Conservation (phyloP, 306 rosid species). For the Ormosia emarginata region DNA sequence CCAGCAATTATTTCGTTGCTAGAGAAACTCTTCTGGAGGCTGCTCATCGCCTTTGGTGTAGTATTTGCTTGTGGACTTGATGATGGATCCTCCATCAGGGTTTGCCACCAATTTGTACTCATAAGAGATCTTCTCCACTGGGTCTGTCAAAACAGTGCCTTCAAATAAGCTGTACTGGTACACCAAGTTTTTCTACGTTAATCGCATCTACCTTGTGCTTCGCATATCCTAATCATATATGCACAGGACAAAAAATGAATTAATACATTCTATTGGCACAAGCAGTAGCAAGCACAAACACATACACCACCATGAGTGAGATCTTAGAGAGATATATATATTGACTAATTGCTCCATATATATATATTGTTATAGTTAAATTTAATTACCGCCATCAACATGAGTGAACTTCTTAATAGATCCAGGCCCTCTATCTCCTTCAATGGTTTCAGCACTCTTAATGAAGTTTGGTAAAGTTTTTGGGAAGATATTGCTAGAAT, state of each 20-base stretch:
- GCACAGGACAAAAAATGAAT: neutral
- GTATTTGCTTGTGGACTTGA: conserved; percentile 37
- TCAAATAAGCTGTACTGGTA: conserved; percentile 44
- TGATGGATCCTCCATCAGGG: conserved; percentile 36
- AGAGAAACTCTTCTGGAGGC: conserved; percentile 20
- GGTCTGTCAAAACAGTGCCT: conserved; percentile 33
- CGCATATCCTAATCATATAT: conserved; percentile 12
- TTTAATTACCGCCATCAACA: neutral
- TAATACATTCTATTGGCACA: neutral
- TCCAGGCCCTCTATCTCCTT: conserved; percentile 55
- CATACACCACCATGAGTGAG: neutral
- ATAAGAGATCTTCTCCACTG: conserved; percentile 36
- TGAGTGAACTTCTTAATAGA: conserved; percentile 33
- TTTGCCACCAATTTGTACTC: conserved; percentile 30
- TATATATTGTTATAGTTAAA: neutral
- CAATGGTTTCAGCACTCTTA: conserved; percentile 16
- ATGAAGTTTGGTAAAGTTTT: conserved; percentile 25
- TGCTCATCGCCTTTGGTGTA: conserved; percentile 32
- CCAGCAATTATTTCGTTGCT: conserved; percentile 38
- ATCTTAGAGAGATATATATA: no score
- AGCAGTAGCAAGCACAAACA: neutral
- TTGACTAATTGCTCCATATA: neutral
- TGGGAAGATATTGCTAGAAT: conserved; percentile 25
- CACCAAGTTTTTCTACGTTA: conserved; percentile 23
- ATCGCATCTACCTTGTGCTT: conserved; percentile 37